Evolutionary conservation across 176 grass and related monocot species (phyloP).

Genomic region (Miscanthus lutarioriparius): DNA sequence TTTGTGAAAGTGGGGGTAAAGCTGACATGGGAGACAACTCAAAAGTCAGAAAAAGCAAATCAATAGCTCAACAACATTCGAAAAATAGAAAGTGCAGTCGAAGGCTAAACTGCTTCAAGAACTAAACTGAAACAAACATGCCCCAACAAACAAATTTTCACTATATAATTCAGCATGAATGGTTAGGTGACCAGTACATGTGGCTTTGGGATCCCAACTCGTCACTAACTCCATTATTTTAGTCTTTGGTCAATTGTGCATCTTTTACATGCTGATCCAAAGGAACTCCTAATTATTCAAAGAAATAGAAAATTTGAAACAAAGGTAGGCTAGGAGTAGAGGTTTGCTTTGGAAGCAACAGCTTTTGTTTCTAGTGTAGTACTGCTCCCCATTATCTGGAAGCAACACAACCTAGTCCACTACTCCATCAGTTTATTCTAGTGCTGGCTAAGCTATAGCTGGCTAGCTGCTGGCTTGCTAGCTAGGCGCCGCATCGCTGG

Average conservation of each 20-base stretch:
- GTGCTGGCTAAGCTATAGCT: slow-evolving; percentile 19
- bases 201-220: slow-evolving; percentile 10
- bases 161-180: not conserved
- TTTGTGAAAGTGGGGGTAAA: not conserved
- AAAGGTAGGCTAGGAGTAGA: not conserved
- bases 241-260: not conserved
- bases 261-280: slow-evolving; percentile 22
- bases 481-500: slow-evolving; percentile 22
- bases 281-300: slow-evolving; percentile 7
- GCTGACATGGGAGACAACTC: not conserved
- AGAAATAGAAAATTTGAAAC: not conserved
- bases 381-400: slow-evolving; percentile 11
- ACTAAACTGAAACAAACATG: not conserved
- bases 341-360: slow-evolving; percentile 27
- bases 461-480: not conserved
- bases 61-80: not conserved
- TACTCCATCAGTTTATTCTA: slow-evolving; percentile 8
- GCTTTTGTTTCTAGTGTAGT: slow-evolving; percentile 33
- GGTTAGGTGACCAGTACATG: not conserved
- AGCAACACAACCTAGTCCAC: slow-evolving; percentile 14
- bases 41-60: not conserved
- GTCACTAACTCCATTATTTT: not conserved
- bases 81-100: not conserved
- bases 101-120: not conserved
- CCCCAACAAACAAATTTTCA: not conserved